Conservation (phyloP, 1,284 basidiomycete genomes). For the Sporisorium exsertum region DNA sequence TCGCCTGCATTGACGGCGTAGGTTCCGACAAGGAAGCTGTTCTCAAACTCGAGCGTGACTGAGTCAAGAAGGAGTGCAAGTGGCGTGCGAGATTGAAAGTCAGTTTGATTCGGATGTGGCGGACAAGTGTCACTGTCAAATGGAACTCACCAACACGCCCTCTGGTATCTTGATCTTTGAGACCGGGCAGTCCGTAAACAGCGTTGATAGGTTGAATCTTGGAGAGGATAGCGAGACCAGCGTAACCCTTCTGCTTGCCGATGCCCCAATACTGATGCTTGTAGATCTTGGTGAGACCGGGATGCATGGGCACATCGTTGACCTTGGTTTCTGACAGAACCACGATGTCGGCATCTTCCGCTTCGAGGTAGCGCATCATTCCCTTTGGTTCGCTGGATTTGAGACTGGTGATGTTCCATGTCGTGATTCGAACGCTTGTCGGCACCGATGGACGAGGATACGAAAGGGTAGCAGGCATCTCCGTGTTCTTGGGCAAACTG, state of each 20-base stretch:
- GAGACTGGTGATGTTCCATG: constrained; percentile 66
- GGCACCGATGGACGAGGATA: constrained; percentile 29
- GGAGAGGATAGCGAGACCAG: constrained; percentile 83
- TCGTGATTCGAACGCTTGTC: constrained; percentile 46
- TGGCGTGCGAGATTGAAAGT: neutral
- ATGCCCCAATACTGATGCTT: constrained; percentile 67
- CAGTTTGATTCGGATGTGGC: neutral
- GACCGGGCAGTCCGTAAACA: constrained; percentile 75
- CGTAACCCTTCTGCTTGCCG: constrained; percentile 70
- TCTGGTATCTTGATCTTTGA: constrained; percentile 55
- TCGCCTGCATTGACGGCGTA: constrained; percentile 89
- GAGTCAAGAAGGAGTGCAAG: constrained; percentile 72
- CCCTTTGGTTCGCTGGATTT: constrained; percentile 63
- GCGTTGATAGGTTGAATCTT: constrained; percentile 77
- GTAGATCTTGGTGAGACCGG: constrained; percentile 55
- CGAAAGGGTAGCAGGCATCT: constrained; percentile 32
- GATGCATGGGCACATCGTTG: constrained; percentile 59
- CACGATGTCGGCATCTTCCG: constrained; percentile 65
- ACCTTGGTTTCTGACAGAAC: constrained; percentile 66
- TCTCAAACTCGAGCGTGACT: constrained; percentile 82
- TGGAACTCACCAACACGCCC: constrained; percentile 50
- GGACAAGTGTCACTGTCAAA: neutral
- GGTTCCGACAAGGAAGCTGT: constrained; percentile 80
- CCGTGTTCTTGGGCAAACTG: constrained; percentile 43
- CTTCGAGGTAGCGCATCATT: constrained; percentile 63